phyloP scores from a whole-genome alignment of 73 alveolate species.

The Breviolum minutum region DNA sequence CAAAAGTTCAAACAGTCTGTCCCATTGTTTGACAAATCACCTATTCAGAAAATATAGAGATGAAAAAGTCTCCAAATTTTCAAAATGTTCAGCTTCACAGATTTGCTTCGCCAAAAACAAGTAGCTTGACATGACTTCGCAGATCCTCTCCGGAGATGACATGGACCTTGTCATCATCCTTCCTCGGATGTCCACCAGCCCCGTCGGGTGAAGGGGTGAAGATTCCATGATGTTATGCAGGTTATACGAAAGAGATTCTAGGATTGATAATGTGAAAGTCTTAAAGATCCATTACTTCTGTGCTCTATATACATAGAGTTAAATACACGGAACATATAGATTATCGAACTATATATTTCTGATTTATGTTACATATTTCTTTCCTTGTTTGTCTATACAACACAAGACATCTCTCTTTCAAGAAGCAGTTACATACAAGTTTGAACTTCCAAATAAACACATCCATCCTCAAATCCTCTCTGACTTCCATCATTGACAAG shows the following conservation, averaged over 20 bases:
- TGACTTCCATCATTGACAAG: neutral
- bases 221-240: neutral
- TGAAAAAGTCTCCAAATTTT: neutral
- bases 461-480: too few species aligned
- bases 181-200: neutral
- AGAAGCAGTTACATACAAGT: too few species aligned
- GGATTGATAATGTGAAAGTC: too few species aligned
- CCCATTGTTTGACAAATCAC: neutral
- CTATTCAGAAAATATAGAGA: neutral
- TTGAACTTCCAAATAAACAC: too few species aligned
- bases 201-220: neutral
- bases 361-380: neutral
- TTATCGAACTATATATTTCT: neutral
- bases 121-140: neutral
- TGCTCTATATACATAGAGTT: neutral
- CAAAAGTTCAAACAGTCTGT: neutral
- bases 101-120: neutral
- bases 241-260: neutral
- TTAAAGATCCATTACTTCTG: too few species aligned
- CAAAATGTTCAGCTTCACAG: neutral
- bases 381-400: neutral
- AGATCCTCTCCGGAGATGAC: conserved; percentile 23
- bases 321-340: neutral
- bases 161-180: conserved; percentile 42
- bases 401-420: too few species aligned